Base-by-base conservation (phyloP, 129 eudicot species). In the Flaveria ramosissima region DNA sequence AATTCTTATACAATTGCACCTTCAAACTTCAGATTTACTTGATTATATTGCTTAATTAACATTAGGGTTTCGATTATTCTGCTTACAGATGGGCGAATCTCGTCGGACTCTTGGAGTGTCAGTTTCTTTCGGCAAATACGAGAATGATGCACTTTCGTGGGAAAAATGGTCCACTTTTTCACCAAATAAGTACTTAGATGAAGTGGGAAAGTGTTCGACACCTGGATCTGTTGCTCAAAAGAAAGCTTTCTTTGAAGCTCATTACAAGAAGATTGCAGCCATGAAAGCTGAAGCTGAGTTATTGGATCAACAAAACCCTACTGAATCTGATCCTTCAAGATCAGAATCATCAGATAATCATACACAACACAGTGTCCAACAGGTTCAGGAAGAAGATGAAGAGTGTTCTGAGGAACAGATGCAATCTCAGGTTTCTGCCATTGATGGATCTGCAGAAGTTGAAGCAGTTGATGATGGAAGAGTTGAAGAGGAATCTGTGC, bases 171-270 rank as follows among this genome's bases (percentile, higher is more conserved):
- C 98, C 3, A 76, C 96, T 47, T 92, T 92, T 70, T 91, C 98
- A 19, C 89, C 90, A 16, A 92, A 92, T 64, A 92, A 92, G 85
- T 90, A 92, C 80, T 78, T 92, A 76, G 98, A 92, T 76, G 98
- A 92, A 82, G 96, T 86, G 63, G 98, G 89, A 64, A 92, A 78
- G 78, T 86, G 85, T 76, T 86, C 96, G 8, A 90, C 91, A 6
- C 94, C 97, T 13, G 96, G 99, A 79, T 91, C 97, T 56, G 97
- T 95, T 7, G 99, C 99, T 51, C 96, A 95, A 75, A 95, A 95
- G 91, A 91, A 91, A 82, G 99, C 99, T 13, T 95, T 91, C 70
- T 95, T 95, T 45, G 98, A 90, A 85, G 94, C 96, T 12, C 96
- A 92, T 76, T 92, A 90, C 88, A 92, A 88, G 73, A 90, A 80